Percentiles rank a stretch among this genome's conserved stretches.
Conservation (phyloP, 257 asterid species). For the Craterostigma plantagineum region DNA sequence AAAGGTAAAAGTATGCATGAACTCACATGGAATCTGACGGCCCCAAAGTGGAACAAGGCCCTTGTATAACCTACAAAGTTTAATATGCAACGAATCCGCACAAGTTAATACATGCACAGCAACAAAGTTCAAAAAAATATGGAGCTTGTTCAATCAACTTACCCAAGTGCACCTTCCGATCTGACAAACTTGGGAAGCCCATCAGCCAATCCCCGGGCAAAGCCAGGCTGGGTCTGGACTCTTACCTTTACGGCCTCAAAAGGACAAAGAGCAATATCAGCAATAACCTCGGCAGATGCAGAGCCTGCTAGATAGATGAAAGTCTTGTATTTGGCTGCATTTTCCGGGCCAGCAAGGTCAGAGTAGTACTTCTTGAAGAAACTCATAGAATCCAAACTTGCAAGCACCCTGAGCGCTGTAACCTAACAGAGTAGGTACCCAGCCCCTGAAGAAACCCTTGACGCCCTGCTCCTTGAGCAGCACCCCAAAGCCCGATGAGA, state of each 20-base stretch:
- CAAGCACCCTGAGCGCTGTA: constrained; percentile 46
- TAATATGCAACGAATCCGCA: not conserved
- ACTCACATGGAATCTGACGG: constrained; percentile 89
- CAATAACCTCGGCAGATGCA: constrained; percentile 42
- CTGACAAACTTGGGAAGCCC: constrained; percentile 35
- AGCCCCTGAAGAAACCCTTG: constrained; percentile 33
- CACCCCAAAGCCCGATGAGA: constrained; percentile 32
- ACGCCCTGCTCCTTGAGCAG: constrained; percentile 29
- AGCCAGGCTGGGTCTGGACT: constrained; percentile 43
- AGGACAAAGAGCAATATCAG: constrained; percentile 33
- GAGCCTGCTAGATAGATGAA: constrained; percentile 35
- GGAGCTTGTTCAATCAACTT: constrained; percentile 4
- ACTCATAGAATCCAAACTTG: constrained; percentile 38
- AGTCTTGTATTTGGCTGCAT: constrained; percentile 26
- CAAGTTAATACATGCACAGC: constrained; percentile 1
- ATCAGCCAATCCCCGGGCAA: constrained; percentile 30
- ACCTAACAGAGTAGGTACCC: constrained; percentile 38
- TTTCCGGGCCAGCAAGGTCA: constrained; percentile 36
- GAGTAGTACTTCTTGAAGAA: constrained; percentile 29
- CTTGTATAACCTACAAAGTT: constrained; percentile 57
- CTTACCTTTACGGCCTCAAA: constrained; percentile 40
- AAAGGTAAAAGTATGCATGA: not conserved
- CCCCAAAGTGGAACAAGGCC: constrained; percentile 93
- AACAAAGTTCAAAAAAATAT: constrained; percentile 1
- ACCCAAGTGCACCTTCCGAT: constrained; percentile 37